These are phyloP conservation scores for Kwoniella dendrophila DNA, from an alignment of 768 basidiomycete species.

Conservation along the genomic window DNA sequence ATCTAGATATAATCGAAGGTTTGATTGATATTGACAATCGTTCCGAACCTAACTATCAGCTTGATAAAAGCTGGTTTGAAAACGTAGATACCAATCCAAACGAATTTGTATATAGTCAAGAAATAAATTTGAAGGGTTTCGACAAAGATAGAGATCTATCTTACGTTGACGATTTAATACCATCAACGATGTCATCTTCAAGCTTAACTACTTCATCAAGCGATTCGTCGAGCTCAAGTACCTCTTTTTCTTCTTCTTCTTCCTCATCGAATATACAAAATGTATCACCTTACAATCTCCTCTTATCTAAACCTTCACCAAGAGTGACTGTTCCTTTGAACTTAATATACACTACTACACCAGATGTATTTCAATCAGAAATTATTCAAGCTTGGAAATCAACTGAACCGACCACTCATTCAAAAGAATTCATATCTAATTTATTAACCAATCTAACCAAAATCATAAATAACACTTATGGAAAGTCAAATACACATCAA, in stretches of 20 bases:
- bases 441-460: constrained; percentile 23
- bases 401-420: constrained; percentile 31
- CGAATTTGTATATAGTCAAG: too few species aligned
- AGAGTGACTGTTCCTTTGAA: constrained; percentile 21
- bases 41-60: neutral
- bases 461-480: constrained; percentile 29
- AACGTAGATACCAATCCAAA: neutral
- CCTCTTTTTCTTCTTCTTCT: neutral
- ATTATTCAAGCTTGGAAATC: constrained; percentile 32
- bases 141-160: neutral
- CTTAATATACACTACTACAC: neutral
- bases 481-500: constrained; percentile 7
- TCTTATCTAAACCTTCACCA: constrained; percentile 27
- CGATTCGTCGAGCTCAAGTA: neutral
- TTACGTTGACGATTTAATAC: neutral
- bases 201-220: neutral
- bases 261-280: neutral
- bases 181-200: neutral
- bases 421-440: constrained; percentile 16
- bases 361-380: constrained; percentile 26
- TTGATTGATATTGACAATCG: neutral
- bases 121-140: neutral
- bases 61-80: neutral
- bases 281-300: constrained; percentile 28
- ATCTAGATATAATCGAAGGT: constrained; percentile 2